Base-by-base conservation (phyloP, 106 monocot genomes). In the Allium fistulosum region DNA sequence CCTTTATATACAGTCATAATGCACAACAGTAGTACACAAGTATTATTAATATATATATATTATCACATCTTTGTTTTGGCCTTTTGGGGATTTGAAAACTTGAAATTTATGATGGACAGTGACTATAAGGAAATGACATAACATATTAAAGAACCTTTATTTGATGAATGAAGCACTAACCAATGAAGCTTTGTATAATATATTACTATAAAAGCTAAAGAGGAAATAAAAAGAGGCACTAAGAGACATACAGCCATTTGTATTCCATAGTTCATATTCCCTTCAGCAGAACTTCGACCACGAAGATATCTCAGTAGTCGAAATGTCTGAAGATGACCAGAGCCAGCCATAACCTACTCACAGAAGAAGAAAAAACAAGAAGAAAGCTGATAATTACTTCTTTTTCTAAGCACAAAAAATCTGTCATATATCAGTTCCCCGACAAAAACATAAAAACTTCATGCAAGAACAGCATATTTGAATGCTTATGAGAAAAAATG, bases 261-360 rank as follows among this genome's bases (percentile, higher is more conserved):
- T 59, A 90, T 77, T 53, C 97, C 97, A 79, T 90, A 97, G 67
- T 79, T 83, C 52, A 92, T 77, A 68, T 92, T 92, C 5, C 89
- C 89, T 63, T 97, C 97, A 8, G 71, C 77, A 75, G 89, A 92
- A 71, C 84, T 90, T 72, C 97, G 75, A 63, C 79, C 82, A 9
- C 87, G 80, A 52, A 97, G 89, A 59, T 90, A 92, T 78, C 97
- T 82, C 56, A 97, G 62, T 26, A 97, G 65, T 55, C 89, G 81
- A 70, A 97, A 90, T 61, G 89, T 92, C 73, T 85, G 87, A 51
- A 97, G 71, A 85, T 97, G 83, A 12, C 97, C 97, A 71, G 92
- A 92, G 4, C 97, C 97, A 15, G 97, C 97, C 97, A 97, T 92
- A 72, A 97, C 87, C 97, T 97, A 68, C 11, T 64, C 11, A 11